A percentile compares a stretch with the other conserved stretches of the same genome.
phyloP scores from a whole-genome alignment of 345 rosid genomes.

The Euphorbia tirucalli region DNA sequence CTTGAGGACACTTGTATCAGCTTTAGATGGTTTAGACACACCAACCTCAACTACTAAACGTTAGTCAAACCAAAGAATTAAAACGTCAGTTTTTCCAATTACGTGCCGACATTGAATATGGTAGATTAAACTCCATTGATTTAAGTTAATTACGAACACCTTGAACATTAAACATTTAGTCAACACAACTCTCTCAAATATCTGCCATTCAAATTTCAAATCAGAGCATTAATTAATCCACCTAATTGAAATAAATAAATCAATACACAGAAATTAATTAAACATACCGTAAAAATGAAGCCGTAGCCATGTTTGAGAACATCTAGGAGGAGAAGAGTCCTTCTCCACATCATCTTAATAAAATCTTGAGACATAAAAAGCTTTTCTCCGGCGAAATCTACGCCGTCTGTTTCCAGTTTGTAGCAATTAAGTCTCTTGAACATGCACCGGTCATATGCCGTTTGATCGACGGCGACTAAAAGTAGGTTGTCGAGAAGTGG shows the following conservation, averaged over 20 bases:
- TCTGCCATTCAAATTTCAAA: no score
- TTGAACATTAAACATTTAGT: no score
- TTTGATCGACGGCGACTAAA: constrained; percentile 23
- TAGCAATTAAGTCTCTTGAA: constrained; percentile 26
- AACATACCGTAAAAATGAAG: constrained; percentile 29
- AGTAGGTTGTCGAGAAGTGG: constrained; percentile 24
- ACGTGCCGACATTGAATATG: not conserved
- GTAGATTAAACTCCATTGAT: no score
- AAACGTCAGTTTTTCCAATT: not conserved
- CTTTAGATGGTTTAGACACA: no score
- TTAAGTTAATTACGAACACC: no score
- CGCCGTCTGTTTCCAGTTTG: constrained; percentile 24
- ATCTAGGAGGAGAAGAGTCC: constrained; percentile 19
- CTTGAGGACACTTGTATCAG: no score
- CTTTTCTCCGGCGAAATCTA: constrained; percentile 23
- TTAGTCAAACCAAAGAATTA: not conserved
- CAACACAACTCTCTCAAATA: no score
- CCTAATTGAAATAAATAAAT: not conserved
- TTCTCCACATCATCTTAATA: constrained; percentile 33
- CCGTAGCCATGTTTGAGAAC: constrained; percentile 26
- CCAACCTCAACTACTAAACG: no score
- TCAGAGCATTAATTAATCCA: not conserved
- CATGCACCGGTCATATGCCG: constrained; percentile 19
- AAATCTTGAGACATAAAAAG: constrained; percentile 26
- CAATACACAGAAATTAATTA: not conserved